Evolutionary conservation across 306 rosid species (phyloP).

Genomic region (Prosopis cineraria): DNA sequence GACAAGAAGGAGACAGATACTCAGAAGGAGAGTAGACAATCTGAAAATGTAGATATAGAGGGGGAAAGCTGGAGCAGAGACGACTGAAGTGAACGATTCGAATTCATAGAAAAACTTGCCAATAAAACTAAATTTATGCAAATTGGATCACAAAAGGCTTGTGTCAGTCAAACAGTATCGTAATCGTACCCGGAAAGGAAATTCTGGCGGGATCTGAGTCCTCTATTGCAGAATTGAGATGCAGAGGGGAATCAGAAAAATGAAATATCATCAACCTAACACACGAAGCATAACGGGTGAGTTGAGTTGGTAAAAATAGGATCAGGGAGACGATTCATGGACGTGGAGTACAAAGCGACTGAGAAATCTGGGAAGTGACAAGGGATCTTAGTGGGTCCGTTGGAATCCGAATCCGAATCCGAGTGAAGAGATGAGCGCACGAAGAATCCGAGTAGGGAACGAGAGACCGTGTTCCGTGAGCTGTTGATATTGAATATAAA

Average conservation of each 20-base stretch:
- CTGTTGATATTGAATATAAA: neutral
- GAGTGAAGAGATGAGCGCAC: neutral
- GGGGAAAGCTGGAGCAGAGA: neutral
- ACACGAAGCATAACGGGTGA: neutral
- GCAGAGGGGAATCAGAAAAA: neutral
- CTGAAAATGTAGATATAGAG: neutral
- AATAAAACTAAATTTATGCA: neutral
- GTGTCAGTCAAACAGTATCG: neutral
- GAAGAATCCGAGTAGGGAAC: neutral
- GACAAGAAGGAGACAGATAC: neutral
- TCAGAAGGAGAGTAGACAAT: neutral
- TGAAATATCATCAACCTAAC: neutral
- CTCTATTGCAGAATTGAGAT: neutral
- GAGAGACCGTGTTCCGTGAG: neutral
- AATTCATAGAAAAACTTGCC: neutral
- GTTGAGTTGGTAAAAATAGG: neutral
- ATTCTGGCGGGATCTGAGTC: neutral
- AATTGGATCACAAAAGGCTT: neutral
- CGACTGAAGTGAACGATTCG: neutral
- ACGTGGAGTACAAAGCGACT: neutral
- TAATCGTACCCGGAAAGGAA: constrained; percentile 21
- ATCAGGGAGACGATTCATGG: neutral
- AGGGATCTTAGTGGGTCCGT: neutral
- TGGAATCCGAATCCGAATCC: constrained; percentile 10
- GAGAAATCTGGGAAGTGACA: neutral